Conservation (phyloP, 2,329 filamentous ascomycete species). For the Aureobasidium subglaciale region DNA sequence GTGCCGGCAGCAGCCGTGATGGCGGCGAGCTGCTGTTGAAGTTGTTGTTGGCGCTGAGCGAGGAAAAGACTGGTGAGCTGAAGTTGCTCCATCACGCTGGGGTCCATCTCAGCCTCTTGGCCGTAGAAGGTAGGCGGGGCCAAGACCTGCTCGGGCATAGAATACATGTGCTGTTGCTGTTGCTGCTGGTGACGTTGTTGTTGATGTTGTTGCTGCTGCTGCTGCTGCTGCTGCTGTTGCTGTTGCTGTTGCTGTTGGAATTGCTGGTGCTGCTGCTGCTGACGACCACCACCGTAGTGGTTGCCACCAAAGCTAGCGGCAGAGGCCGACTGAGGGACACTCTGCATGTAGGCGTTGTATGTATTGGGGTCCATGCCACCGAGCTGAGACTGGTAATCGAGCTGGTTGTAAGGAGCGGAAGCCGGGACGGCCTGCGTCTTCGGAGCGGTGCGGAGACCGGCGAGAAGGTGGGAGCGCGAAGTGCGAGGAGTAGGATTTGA, state of each 20-base stretch:
- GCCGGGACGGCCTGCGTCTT: slow-evolving; percentile 71
- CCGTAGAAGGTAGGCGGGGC: slow-evolving; percentile 74
- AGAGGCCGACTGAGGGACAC: slow-evolving; percentile 53
- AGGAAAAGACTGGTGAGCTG: slow-evolving; percentile 88
- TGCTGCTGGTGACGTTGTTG: slow-evolving; percentile 37
- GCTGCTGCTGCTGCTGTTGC: slow-evolving; percentile 36
- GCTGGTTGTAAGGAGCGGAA: slow-evolving; percentile 55
- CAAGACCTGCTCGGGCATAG: slow-evolving; percentile 74
- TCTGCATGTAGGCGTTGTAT: slow-evolving; percentile 37
- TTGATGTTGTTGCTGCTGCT: slow-evolving; percentile 39
- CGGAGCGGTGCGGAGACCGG: slow-evolving; percentile 85
- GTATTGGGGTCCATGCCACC: slow-evolving; percentile 38
- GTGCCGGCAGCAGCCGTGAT: slow-evolving; percentile 71
- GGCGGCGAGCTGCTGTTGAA: slow-evolving; percentile 84
- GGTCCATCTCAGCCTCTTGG: slow-evolving; percentile 70
- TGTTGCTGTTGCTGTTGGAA: too few relatives aligned
- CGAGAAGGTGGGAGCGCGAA: slow-evolving; percentile 88
- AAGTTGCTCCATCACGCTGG: slow-evolving; percentile 77
- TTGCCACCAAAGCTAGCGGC: slow-evolving; percentile 41
- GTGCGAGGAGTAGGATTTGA: slow-evolving; percentile 68
- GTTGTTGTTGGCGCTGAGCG: slow-evolving; percentile 86
- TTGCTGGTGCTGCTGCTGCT: too few relatives aligned
- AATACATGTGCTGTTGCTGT: slow-evolving; percentile 52
- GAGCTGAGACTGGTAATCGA: slow-evolving; percentile 39
- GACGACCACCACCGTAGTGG: slow-evolving; percentile 41